Evolutionary conservation across 75 land plant species (phyloP), one percentile per base, ranked within the genome.

Genomic region (Larix kaempferi): DNA sequence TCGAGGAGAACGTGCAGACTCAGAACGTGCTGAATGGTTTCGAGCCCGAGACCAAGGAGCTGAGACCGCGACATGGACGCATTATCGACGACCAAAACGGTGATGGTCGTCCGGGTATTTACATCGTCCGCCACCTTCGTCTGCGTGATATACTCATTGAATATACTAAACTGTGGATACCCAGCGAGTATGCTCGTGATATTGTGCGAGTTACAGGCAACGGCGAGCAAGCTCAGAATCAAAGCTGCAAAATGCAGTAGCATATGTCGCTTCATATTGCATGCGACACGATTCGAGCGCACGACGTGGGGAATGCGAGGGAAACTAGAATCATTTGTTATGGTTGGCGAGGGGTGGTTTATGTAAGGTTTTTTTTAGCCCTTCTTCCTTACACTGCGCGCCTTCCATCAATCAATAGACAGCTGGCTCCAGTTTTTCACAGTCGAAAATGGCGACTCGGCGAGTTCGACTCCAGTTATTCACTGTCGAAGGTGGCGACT

Each of bases 111-210:
- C 23, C 91, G 84, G 61, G 71, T 55, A 86, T 87, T 85, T 66
- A 95, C 83, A 65, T 95, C 95, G 12, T 56, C 21, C 39, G 92
- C 88, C 52, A 95, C 91, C 77, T 83, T 90, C 11, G 91, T 95
- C 62, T 41, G 55, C 27, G 92, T 57, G 29, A 90, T 80, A 84
- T 90, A 87, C 78, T 88, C 85, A 84, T 87, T 90, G 87, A 90
- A 90, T 44, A 83, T 62, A 57, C 87, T 77, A 66, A 85, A 85
- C 11, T 76, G 62, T 3, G 92, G 92, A 78, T 78, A 74, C 56
- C 73, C 25, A 13, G 80, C 85, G 6, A 87, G 87, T 14, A 90
- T 80, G 17, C 33, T 44, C 13, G 89, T 90, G 57, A 90, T 83
- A 80, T 90, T 90, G 89, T 83, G 91, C 26, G 87, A 84, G 39